Evolutionary conservation across 305 asterid genomes (phyloP), one percentile per base, ranked within the genome.

Genomic region (Striga hermonthica): DNA sequence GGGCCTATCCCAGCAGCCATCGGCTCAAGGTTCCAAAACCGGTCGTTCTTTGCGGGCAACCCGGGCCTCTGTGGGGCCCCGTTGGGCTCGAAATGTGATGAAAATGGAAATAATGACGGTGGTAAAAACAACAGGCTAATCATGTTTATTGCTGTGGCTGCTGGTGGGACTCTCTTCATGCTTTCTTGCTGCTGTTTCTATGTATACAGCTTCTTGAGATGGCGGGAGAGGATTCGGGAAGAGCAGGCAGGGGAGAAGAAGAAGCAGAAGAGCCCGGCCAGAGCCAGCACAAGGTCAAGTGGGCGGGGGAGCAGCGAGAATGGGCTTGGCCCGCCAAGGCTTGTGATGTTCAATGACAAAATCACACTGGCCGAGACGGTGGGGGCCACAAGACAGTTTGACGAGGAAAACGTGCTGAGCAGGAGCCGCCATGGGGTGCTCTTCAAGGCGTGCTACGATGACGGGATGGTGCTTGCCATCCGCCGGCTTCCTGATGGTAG

Each of bases 301-400:
- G 87, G 88, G n/a, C 90, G 88, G 6, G 74, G 84, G 5, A 84
- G 91, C 54, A 81, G 90, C 3, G 95, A 85, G 45, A 85, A 75
- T 53, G 84, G 82, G 4, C 12, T 6, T 84, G 91, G 57, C 57
- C 57, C 57, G 3, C 87, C 86, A 0, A 86, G 79, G 65, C 87
- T 86, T 13, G 73, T 82, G 48, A 84, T 86, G 89, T 86, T 86
- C 80, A 86, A 86, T 50, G 74, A 78, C 80, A 84, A 78, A 75
- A 86, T 86, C 71, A 81, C 95, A 28, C 62, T 80, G 7, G 83
- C 91, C 0, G 95, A 84, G 71, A 84, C 95, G 6, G 59, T 81
- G 3, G 87, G 84, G 75, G 96, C 96, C 9, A 90, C 95, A 0
- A 71, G 91, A 71, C 84, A 82, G 10, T 86, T 86, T 31, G 95